Percentiles rank a stretch among this genome's conserved stretches.
Evolutionary conservation across 2,329 filamentous ascomycete species (phyloP).

Genomic region (Dryadomyces sulphureus): DNA sequence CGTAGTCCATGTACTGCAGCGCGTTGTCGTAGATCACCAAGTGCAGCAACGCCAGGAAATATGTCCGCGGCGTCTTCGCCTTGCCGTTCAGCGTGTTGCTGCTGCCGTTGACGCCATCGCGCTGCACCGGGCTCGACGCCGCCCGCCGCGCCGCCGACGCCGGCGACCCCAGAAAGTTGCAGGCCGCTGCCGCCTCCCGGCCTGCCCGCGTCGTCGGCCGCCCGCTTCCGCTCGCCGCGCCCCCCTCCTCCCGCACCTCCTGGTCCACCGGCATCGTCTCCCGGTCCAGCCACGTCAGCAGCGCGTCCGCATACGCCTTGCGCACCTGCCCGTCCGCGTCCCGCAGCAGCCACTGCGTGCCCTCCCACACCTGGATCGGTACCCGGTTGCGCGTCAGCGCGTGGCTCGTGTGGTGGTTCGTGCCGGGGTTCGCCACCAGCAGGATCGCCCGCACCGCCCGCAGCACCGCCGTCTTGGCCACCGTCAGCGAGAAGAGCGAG

Average conservation of each 20-base stretch:
- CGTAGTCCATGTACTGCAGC: constrained; percentile 54
- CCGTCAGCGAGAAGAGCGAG: constrained; percentile 35
- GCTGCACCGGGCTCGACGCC: constrained; percentile 50
- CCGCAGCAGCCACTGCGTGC: constrained; percentile 83
- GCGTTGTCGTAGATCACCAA: constrained; percentile 82
- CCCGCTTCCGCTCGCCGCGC: constrained; percentile 10
- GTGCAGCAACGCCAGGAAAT: constrained; percentile 70
- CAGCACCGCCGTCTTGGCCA: constrained; percentile 51
- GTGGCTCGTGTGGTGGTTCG: constrained; percentile 40
- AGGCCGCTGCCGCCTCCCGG: constrained; percentile 19
- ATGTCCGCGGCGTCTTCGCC: constrained; percentile 37
- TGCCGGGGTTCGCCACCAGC: constrained; percentile 59
- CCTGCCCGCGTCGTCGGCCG: constrained; percentile 26
- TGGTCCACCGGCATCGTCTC: constrained; percentile 58
- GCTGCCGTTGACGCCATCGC: constrained; percentile 25
- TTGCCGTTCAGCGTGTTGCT: constrained; percentile 13
- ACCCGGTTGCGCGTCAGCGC: constrained; percentile 60
- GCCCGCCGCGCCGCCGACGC: constrained; percentile 39
- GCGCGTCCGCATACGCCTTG: constrained; percentile 70
- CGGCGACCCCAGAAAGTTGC: constrained; percentile 6
- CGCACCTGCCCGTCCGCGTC: constrained; percentile 67
- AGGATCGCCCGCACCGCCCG: constrained; percentile 72
- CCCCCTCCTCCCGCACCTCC: constrained; percentile 40
- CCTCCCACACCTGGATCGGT: constrained; percentile 78
- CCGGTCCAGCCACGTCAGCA: constrained; percentile 72